Evolutionary conservation across 495 filamentous ascomycete genomes (phyloP).

Genomic region (Lasiosphaeriaceae sp.): DNA sequence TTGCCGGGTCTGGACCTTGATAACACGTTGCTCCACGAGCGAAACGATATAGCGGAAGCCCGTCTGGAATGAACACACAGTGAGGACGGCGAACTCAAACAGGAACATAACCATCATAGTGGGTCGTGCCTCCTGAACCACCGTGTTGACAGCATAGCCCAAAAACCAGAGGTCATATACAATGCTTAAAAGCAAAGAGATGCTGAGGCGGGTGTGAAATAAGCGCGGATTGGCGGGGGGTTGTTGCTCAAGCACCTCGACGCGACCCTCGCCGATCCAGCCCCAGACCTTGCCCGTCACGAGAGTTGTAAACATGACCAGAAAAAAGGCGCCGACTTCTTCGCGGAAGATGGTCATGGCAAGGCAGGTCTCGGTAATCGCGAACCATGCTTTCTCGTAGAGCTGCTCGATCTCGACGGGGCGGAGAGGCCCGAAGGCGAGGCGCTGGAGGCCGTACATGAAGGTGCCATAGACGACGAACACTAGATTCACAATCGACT

Average conservation of each 20-base stretch:
- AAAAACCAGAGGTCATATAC: constrained; percentile 74
- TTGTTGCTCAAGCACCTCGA: constrained; percentile 93
- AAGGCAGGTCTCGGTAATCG: constrained; percentile 90
- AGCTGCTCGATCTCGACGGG: constrained; percentile 94
- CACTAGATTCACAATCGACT: constrained; percentile 87
- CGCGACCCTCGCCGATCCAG: constrained; percentile 93
- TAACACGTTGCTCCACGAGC: constrained; percentile 72
- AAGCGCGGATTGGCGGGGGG: constrained; percentile 83
- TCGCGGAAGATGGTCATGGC: constrained; percentile 99
- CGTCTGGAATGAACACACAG: constrained; percentile 76
- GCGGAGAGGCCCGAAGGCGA: constrained; percentile 88
- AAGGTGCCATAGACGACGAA: constrained; percentile 71
- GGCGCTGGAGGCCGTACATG: constrained; percentile 80
- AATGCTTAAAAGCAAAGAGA: constrained; percentile 74
- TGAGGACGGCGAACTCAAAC: constrained; percentile 90
- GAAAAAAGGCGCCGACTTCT: constrained; percentile 86
- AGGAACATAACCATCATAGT: constrained; percentile 99
- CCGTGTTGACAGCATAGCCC: constrained; percentile 71
- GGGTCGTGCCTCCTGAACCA: constrained; percentile 78
- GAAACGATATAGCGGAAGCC: constrained; percentile 71
- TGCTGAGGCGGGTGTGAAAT: constrained; percentile 79
- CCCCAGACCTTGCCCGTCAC: constrained; percentile 94
- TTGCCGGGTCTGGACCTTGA: constrained; percentile 62
- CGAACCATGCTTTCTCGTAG: constrained; percentile 96
- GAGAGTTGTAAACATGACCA: constrained; percentile 93